These are phyloP conservation scores for Penicillium sp. DNA, from an alignment of 2,329 filamentous ascomycete species.

Conservation along the genomic window DNA sequence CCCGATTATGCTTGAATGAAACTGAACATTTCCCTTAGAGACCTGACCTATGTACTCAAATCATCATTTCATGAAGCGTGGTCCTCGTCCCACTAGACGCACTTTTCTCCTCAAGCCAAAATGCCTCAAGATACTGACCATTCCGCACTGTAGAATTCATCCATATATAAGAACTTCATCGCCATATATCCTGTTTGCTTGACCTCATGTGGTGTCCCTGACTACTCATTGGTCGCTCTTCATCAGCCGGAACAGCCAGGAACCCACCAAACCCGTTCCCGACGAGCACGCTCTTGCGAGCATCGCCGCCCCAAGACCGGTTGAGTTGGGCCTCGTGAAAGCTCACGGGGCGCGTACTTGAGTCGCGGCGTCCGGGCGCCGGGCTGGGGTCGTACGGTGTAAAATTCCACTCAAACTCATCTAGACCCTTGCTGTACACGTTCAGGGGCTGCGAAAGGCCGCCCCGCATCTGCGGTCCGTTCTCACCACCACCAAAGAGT, in stretches of 20 bases:
- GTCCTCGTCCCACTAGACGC: background rate
- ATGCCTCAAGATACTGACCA: background rate
- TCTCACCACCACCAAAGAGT: slow-evolving; percentile 47
- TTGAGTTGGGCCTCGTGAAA: slow-evolving; percentile 49
- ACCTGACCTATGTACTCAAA: background rate
- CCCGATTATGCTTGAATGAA: slow-evolving; percentile 1
- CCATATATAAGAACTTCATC: slow-evolving; percentile 24
- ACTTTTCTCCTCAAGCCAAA: background rate
- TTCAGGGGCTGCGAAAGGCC: slow-evolving; percentile 58
- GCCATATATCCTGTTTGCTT: slow-evolving; percentile 42
- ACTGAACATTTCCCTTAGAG: slow-evolving; percentile 1
- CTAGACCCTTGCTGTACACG: slow-evolving; percentile 66
- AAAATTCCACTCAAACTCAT: slow-evolving; percentile 68
- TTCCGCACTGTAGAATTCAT: background rate
- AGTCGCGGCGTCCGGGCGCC: slow-evolving; percentile 37
- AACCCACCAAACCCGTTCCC: slow-evolving; percentile 68
- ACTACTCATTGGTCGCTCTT: slow-evolving; percentile 41
- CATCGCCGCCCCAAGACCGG: slow-evolving; percentile 60
- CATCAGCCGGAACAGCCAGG: slow-evolving; percentile 60
- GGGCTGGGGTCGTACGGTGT: slow-evolving; percentile 57
- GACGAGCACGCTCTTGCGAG: slow-evolving; percentile 62
- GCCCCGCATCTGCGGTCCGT: slow-evolving; percentile 25
- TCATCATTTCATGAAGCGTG: background rate
- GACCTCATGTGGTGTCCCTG: slow-evolving; percentile 31
- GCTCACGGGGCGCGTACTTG: slow-evolving; percentile 48